Base-by-base conservation (phyloP, 805 yeast genomes). In the Yarrowia sp. region DNA sequence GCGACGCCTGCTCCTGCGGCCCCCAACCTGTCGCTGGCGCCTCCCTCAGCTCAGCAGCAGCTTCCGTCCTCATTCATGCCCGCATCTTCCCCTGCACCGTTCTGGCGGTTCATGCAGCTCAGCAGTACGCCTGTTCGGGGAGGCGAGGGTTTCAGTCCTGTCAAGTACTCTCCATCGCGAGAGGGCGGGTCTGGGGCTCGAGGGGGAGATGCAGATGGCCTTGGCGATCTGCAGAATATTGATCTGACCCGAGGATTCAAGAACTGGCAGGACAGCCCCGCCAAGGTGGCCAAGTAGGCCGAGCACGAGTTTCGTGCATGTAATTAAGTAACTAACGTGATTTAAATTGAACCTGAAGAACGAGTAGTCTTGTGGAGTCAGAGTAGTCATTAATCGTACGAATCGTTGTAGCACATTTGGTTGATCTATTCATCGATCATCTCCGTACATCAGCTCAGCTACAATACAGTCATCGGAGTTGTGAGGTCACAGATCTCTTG, bases 21-120 rank as follows among this genome's bases (percentile, higher is more conserved):
- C 22, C 66, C 70, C 68, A 54, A 76, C 71, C 69, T 72, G 56
- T 71, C 70, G 35, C 71, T 76, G 43, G 78, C 77, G 4, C 78
- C 78, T 26, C 78, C 78, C 10, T 67, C 70, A 14, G 71, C 78
- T 1, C 75, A 70, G 68, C 73, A 68, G 66, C 77, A 71, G 66
- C 67, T 74, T 63, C 80, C 73, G 71, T 78, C 76, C 73, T 78
- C 74, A 75, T 78, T 77, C 83, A 76, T 77, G 72, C 80, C 78
- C 7, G 81, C 78, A 56, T 83, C 88, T 32, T 90, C 96, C 1
- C 98, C 98, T 1, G 97, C 96, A 9, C 76, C 79, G 17, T 83
- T 92, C 66, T 90, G 97, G 98, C 90, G 89, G 73, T 86, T 90
- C 77, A 90, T 92, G 71, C 97, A 92, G 71, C 86, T 92, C 11